Conservation (phyloP, 2,329 filamentous ascomycete genomes). For the Mycogone perniciosa region DNA sequence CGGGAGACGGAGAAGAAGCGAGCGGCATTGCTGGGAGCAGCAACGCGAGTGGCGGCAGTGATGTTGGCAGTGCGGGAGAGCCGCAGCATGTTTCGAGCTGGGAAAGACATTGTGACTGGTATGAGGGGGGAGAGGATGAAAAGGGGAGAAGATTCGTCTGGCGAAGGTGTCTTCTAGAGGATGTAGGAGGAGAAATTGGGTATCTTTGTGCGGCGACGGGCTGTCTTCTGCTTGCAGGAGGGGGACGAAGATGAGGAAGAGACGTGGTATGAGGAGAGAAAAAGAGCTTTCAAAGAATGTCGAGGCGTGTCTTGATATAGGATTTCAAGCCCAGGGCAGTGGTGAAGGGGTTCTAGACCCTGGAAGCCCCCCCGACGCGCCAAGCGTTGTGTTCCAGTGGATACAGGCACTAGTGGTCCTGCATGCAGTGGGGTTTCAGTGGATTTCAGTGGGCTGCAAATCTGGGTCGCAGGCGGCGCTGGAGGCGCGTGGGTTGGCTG, state of each 20-base stretch:
- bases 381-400: neutral
- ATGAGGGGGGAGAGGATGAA: neutral
- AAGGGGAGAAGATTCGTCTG: slow-evolving; percentile 1
- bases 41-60: slow-evolving; percentile 21
- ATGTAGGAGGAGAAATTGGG: neutral
- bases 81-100: slow-evolving; percentile 30
- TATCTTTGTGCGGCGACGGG: neutral
- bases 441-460: slow-evolving; percentile 9
- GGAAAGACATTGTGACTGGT: slow-evolving; percentile 29
- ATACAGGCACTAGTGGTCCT: neutral
- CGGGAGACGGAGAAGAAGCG: slow-evolving; percentile 30
- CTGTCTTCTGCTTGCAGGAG: slow-evolving; percentile 4
- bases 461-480: slow-evolving; percentile 11
- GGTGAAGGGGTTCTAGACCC: slow-evolving; percentile 5
- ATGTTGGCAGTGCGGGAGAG: slow-evolving; percentile 27
- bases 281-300: slow-evolving; percentile 6
- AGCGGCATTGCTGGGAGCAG: slow-evolving; percentile 19
- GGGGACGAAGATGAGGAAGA: neutral
- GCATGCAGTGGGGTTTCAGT: neutral
- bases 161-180: neutral
- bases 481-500: slow-evolving; percentile 9
- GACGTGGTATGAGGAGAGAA: slow-evolving; percentile 10
- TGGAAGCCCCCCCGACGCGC: neutral
- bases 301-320: slow-evolving; percentile 14
- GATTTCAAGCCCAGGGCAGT: slow-evolving; percentile 3